Base-by-base conservation (phyloP, 2,329 filamentous ascomycete species). In the Shiraia sp. region DNA sequence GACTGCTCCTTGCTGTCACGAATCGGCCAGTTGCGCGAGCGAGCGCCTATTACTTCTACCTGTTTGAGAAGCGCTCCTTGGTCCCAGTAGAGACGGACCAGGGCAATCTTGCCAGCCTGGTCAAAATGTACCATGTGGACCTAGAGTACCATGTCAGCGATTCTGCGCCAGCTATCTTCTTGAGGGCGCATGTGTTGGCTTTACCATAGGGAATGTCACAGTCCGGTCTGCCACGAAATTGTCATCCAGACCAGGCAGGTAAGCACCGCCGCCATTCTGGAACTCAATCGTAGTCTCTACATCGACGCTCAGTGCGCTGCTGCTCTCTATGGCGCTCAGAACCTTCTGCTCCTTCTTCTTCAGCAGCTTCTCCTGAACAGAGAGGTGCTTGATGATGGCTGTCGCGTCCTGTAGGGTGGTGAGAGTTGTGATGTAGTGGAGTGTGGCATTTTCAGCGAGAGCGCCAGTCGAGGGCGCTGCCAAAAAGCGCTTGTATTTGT, bases 1-100 rank as follows among this genome's bases (percentile, higher is more conserved):
- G 86, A 79, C 74, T 97, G 91, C 39, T 96, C 90, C 59, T 82
- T 82, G 65, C 86, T 87, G 66, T 96, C 90, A 56, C 84, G 83
- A 65, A 99, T 95, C 40, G 93, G 93, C 93, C 93, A 99, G 72
- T 93, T 95, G 68, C 87, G 88, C 42, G 88, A 89, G 39, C 87
- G 86, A 65, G 85, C 86, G 61, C 93, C 92, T 70, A 99, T 97
- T 42, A 96, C 85, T 49, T 96, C 91, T 51, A 96, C 80, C 70
- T 95, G 87, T 75, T 93, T 97, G 55, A 99, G 81, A 28, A 99
- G 81, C 39, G 90, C 87, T 47, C 85, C 91, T 71, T 99, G 93
- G 68, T 99, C 93, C 93, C 93, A 99, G 68, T 87, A 89, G 56
- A 92, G 82, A 57, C 92, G 88, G 52, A 97, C 88, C 69, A 93